Base-by-base conservation (phyloP, 1,139 yeast species). In the Magnusiomyces tetraspermus region DNA sequence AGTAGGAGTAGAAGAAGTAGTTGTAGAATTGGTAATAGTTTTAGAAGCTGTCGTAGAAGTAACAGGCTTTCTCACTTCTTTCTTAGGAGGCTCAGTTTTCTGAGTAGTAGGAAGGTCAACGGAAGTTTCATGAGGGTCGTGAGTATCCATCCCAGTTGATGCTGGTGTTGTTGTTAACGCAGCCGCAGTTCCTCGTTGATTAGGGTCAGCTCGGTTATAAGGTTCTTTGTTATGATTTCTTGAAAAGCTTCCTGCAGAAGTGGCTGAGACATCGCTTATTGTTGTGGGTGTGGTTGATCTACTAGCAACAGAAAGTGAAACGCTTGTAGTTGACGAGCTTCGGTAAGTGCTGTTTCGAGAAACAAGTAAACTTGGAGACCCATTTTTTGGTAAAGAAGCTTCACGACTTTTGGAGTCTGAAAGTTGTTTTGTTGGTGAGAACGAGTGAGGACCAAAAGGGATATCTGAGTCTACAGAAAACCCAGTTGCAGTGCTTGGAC, bases 171-270 rank as follows among this genome's bases (percentile, higher is more conserved):
- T n/a, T n/a, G n/a, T n/a, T n/a, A n/a, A n/a, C n/a, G n/a, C n/a
- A n/a, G n/a, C n/a, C n/a, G n/a, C n/a, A n/a, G n/a, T n/a, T n/a
- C n/a, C n/a, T n/a, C n/a, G n/a, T n/a, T 33, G 10, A 15, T 33
- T 33, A 10, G 38, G 5, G 15, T 51, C 50, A 51, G 48, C 36
- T 26, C 51, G 49, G 48, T 48, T 50, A 36, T 42, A 50, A 15
- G 37, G 46, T 30, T 50, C 47, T 23, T 48, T n/a, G n/a, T n/a
- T 46, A 3, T 49, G 51, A 13, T 54, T 26, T 5, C 50, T 45
- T 11, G 46, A 38, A 6, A 82, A 80, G 13, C 95, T 85, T 0
- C 95, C 95, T 1, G 96, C 96, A 61, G 94, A 84, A 0, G 95
- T 86, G 3, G 95, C 95, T 70, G 94, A 84, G 54, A 85, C 77